A percentile compares a stretch with the other conserved stretches of the same genome.
Evolutionary conservation across 371 early-diverging fungal genomes (phyloP).

Genomic region (Mucor piriformis): DNA sequence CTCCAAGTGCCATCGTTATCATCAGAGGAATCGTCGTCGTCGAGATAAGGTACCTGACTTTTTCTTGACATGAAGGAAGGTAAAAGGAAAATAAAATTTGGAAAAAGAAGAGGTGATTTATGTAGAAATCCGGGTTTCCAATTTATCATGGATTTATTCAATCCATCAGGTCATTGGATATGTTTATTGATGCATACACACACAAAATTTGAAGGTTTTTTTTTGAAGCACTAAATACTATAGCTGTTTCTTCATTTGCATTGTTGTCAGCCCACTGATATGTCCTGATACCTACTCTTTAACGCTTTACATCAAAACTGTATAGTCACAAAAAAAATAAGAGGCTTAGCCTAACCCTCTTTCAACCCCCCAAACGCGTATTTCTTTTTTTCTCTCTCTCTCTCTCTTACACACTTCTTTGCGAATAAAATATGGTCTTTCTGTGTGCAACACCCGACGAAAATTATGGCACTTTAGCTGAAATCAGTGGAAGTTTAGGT

Average conservation of each 20-base stretch:
- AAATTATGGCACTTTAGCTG: slow-evolving; percentile 21
- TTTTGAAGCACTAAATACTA: no score
- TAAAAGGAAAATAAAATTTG: background rate
- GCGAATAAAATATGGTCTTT: background rate
- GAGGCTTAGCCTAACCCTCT: slow-evolving; percentile 4
- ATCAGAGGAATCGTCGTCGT: background rate
- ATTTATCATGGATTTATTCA: no score
- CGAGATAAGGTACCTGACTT: no score
- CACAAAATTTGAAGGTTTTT: no score
- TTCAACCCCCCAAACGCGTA: background rate
- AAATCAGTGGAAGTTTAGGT: slow-evolving; percentile 20
- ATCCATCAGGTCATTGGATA: no score
- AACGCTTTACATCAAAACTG: no score
- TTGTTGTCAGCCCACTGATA: no score
- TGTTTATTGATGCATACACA: no score
- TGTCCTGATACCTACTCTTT: no score
- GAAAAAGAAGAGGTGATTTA: background rate
- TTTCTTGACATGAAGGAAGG: background rate
- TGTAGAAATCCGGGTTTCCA: no score
- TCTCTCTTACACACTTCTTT: background rate
- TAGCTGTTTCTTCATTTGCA: no score
- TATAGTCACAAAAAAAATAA: background rate
- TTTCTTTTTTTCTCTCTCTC: slow-evolving; percentile 1
- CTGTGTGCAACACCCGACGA: slow-evolving; percentile 13
- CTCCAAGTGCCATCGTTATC: background rate